A percentile compares a stretch with the other conserved stretches of the same genome.
Conservation (phyloP, 257 asterid species). For the Salvia rosmarinus region DNA sequence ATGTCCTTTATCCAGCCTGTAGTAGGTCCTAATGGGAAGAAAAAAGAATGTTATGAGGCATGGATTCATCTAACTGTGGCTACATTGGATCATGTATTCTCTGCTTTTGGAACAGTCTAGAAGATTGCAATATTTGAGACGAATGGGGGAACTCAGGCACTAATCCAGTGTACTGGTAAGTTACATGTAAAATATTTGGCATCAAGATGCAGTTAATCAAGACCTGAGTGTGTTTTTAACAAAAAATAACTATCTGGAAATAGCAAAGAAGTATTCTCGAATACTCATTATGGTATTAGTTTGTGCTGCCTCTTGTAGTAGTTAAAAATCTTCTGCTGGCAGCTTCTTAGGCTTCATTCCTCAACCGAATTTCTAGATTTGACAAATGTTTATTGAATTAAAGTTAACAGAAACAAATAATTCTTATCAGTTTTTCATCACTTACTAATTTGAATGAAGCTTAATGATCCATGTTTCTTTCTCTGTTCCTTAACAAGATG, state of each 20-base stretch:
- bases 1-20: conserved; percentile 56
- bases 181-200: conserved; percentile 26
- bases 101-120: conserved; percentile 75
- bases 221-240: background rate
- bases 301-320: too few species aligned
- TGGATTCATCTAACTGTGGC: conserved; percentile 10
- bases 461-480: too few species aligned
- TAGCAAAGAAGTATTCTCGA: conserved; percentile 12
- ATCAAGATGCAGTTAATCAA: conserved; percentile 10
- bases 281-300: background rate
- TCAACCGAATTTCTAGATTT: too few species aligned
- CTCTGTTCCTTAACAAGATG: too few species aligned
- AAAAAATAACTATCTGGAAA: background rate
- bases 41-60: conserved; percentile 40
- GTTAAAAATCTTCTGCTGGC: too few species aligned
- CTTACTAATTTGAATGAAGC: too few species aligned
- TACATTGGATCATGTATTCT: conserved; percentile 61
- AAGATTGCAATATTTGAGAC: conserved; percentile 90
- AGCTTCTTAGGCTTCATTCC: too few species aligned
- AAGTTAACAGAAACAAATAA: too few species aligned
- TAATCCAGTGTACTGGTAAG: conserved; percentile 79
- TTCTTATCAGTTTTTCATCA: too few species aligned
- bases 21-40: conserved; percentile 86
- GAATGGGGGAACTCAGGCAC: conserved; percentile 87
- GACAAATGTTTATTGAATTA: too few species aligned